Evolutionary conservation across 1,284 basidiomycete species (phyloP).

Genomic region (Neonothopanus nambi): DNA sequence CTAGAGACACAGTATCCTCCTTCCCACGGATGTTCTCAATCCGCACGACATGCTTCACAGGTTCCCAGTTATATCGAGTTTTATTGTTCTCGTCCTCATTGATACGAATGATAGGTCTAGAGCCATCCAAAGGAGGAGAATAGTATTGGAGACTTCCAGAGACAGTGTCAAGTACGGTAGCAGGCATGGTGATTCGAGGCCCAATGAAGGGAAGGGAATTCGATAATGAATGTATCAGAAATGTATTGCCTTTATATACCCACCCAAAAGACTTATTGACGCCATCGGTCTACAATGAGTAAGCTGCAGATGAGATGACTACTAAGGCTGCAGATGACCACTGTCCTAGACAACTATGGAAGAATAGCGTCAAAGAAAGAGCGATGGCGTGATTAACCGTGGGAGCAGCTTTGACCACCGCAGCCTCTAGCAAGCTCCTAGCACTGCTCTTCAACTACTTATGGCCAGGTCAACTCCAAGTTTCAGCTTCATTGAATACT

Average conservation of each 20-base stretch:
- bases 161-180: constrained; percentile 8
- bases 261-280: neutral
- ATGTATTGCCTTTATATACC: too few species aligned
- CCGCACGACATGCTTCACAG: constrained; percentile 5
- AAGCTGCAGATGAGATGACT: neutral
- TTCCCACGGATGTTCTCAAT: constrained; percentile 45
- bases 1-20: constrained; percentile 42
- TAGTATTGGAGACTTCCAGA: constrained; percentile 14
- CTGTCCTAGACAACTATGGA: neutral
- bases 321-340: neutral
- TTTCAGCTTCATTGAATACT: too few species aligned
- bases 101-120: constrained; percentile 10
- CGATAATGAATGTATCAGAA: too few species aligned
- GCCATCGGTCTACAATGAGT: neutral
- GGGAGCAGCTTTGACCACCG: neutral
- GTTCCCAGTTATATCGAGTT: constrained; percentile 11
- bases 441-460: too few species aligned
- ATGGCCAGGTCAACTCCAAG: too few species aligned
- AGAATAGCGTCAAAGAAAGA: neutral
- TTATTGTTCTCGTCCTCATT: constrained; percentile 3
- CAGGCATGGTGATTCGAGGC: constrained; percentile 9
- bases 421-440: too few species aligned
- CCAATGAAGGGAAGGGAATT: too few species aligned
- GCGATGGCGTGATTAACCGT: neutral
- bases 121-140: constrained; percentile 14